Base-by-base conservation (phyloP, 2,329 filamentous ascomycete species). In the Fusarium ambrosium region DNA sequence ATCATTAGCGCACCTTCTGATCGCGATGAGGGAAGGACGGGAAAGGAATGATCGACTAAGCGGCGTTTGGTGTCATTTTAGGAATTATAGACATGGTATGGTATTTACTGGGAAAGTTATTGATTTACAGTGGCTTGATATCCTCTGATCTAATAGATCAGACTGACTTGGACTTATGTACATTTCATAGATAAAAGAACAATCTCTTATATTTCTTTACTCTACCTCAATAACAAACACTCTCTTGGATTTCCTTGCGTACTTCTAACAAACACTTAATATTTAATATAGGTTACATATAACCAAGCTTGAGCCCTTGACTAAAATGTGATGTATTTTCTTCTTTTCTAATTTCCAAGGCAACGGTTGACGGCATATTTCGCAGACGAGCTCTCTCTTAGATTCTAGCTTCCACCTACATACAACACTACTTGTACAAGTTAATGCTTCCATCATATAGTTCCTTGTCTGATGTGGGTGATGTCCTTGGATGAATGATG, bases 211-310 rank as follows among this genome's bases (percentile, higher is more conserved):
- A 55, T 14, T 4, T 55, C 18, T 32, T 55, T n/a, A 6, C 16
- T 22, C 9, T 16, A 14, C 27, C 27, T 29, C 27, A 29, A 55
- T 18, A 55, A 32, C 24, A 14, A 7, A 53, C 27, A 20, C 18
- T 32, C 18, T 55, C 27, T 55, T 20, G 27, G 10, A n/a, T 55
- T 55, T 55, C 27, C 51, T 55, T 55, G 51, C 18, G 51, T 55
- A 32, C 18, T 20, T 32, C 5, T 20, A 55, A 32, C 27, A 55
- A 55, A 32, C 11, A 34, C 27, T 55, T 55, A 55, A 55, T 55
- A 20, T n/a, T 55, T 55, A 55, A 55, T 55, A 55, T 55, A 32
- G 51, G 51, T 55, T 55, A 55, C 27, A 55, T 55, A 11, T 55
- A 55, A 55, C 51, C 51, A 55, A 32, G 18, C 27, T n/a, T 8